Evolutionary conservation across 208 protist species (phyloP).

Genomic region (Jaenimonas drosophilae): DNA sequence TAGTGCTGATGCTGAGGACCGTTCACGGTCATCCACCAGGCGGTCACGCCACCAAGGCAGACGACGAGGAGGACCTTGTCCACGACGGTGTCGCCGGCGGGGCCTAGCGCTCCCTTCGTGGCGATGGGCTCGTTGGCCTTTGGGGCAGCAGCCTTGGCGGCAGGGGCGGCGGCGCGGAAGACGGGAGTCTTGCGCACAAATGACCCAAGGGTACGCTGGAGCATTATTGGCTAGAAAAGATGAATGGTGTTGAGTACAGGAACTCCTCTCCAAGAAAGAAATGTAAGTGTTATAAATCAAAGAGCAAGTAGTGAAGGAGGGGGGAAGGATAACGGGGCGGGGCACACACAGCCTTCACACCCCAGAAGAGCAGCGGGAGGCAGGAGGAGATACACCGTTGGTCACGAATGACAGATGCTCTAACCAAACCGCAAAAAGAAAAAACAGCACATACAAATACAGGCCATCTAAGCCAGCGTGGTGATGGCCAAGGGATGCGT

Average conservation of each 20-base stretch:
- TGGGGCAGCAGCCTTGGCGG: constrained; percentile 7
- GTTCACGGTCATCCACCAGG: constrained; percentile 53
- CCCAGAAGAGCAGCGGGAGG: no score
- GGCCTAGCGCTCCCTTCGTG: constrained; percentile 33
- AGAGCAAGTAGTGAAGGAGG: no score
- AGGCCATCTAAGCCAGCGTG: not conserved
- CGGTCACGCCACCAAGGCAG: constrained; percentile 18
- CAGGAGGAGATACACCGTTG: no score
- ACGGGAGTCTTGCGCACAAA: no score
- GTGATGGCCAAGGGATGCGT: no score
- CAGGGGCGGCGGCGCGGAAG: constrained; percentile 1
- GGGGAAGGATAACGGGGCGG: no score
- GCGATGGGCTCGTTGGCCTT: constrained; percentile 23
- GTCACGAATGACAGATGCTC: no score
- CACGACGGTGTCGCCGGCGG: constrained; percentile 44
- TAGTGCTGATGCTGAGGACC: constrained; percentile 64
- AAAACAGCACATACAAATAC: constrained; percentile 1
- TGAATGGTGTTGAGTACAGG: not conserved
- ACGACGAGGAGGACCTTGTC: constrained; percentile 57
- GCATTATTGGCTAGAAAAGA: constrained; percentile 18
- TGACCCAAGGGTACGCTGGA: constrained; percentile 28
- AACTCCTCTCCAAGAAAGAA: constrained; percentile 1
- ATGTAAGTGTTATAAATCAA: constrained; percentile 4
- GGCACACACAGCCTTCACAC: no score
- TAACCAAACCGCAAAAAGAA: not conserved